Evolutionary conservation across 2,329 filamentous ascomycete species (phyloP), one percentile per base, ranked within the genome.

Genomic region (Aureobasidium vineae): DNA sequence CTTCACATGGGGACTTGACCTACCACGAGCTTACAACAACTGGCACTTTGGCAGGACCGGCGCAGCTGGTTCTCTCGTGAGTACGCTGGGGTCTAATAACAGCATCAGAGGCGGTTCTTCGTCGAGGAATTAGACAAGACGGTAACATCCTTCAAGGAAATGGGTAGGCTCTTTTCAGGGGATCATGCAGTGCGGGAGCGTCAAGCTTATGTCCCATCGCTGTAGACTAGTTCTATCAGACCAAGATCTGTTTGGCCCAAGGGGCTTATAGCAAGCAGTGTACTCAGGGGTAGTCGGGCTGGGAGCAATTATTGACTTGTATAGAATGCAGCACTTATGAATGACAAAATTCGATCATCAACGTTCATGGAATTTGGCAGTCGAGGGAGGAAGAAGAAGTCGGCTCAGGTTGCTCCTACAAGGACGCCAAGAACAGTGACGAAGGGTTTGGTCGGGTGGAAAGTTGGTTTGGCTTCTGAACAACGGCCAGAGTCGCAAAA

Each of bases 21-120:
- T 67, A 68, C 38, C 50, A 67, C 21, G 68, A 71, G 41, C 63
- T 72, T 28, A 68, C 69, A 19, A 41, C 66, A 15, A 72, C 67
- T 50, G 71, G 71, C 13, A 68, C 70, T 49, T 53, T 72, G 64
- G 69, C 71, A 41, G 71, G 70, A 21, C 71, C 71, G 8, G 69
- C 67, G 3, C 70, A 72, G 52, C 67, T 72, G n/a, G 66, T 72
- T 3, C 47, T 72, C 11, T 72, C 71, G 13, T 72, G 53, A 68
- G n/a, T 16, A 38, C 19, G 19, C 50, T 2, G 33, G 28, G 2
- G 6, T 52, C 15, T 33, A n/a, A 13, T 16, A n/a, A 52, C 28
- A 19, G 47, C 16, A 15, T n/a, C 7, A 19, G 47, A 31, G 49
- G 11, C 6, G 3, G 21, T 0, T 28, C 23, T 13, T 26, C 23